These are phyloP conservation scores for Dillenia suffruticosa DNA, from an alignment of 164 flowering plant species.

Conservation along the genomic window DNA sequence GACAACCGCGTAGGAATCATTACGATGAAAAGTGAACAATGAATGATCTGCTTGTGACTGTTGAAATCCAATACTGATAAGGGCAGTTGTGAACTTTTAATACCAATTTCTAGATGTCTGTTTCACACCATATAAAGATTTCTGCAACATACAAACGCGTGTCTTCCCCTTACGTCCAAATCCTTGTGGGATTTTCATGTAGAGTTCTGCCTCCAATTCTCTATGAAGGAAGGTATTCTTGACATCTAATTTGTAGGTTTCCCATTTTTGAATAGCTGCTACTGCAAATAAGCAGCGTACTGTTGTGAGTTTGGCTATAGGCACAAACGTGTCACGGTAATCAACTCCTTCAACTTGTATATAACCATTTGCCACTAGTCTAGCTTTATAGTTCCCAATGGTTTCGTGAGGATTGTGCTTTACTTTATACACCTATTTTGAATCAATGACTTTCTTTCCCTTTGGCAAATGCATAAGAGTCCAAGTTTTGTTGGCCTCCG, in stretches of 20 bases:
- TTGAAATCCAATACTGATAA: neutral
- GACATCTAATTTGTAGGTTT: neutral
- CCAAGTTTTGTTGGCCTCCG: slow-evolving; percentile 1
- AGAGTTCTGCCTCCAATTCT: slow-evolving; percentile 3
- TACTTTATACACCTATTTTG: neutral
- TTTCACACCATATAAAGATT: slow-evolving; percentile 3
- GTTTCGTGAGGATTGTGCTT: neutral
- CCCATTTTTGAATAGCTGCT: neutral
- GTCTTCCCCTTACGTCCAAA: neutral
- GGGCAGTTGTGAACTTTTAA: neutral
- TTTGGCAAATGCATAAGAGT: neutral
- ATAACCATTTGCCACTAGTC: slow-evolving; percentile 9
- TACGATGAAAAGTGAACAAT: neutral
- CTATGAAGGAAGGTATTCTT: slow-evolving; percentile 9
- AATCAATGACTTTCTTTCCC: neutral
- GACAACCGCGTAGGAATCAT: no score
- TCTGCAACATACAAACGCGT: slow-evolving; percentile 1
- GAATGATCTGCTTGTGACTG: neutral
- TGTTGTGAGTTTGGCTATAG: neutral
- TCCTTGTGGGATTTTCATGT: slow-evolving; percentile 3
- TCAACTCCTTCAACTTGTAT: neutral
- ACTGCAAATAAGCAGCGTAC: neutral
- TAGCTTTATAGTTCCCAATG: slow-evolving; percentile 2
- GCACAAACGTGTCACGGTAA: neutral
- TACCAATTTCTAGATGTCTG: slow-evolving; percentile 3